Base-by-base conservation (phyloP, 164 flowering plant genomes). In the Cinnamomum chago region DNA sequence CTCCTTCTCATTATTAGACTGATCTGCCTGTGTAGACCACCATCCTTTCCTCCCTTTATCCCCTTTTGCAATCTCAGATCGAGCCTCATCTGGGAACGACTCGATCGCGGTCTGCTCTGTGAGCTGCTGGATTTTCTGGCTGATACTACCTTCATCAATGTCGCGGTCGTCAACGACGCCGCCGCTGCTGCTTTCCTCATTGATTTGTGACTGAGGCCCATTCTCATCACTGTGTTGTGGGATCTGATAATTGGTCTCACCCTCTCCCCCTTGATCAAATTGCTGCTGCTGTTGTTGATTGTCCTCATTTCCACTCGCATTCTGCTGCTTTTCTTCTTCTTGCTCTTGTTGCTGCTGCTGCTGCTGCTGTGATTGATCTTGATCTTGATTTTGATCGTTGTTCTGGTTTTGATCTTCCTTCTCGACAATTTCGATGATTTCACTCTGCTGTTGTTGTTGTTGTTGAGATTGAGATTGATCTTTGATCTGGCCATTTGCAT, bases 1-100 rank as follows among this genome's bases (percentile, higher is more conserved):
- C 76, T 88, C 92, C 71, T 92, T 95, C 80, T 95, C 86, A 67
- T 85, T 86, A 78, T 83, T 80, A 3, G 97, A 93, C 74, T 92
- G 87, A 18, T 76, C 85, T 17, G 87, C 92, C 79, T 95, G 97
- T 28, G 95, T 92, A n/a, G 85, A 69, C 97, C 97, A 93, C 1
- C 90, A 52, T 76, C 79, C 83, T 70, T 86, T 86, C 14, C 91
- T 87, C 76, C 85, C 90, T 22, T 81, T 84, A 3, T 95, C 88
- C 75, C 90, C 95, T 70, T 85, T 87, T 5, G 86, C 91, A 1
- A 88, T 92, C 67, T 84, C 94, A 5, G 90, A 70, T 52, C 72
- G 84, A 6, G 72, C 83, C 22, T 80, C 90, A 7, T 52, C 77
- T 3, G 81, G 76, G 55, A 83, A 77, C 14, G 83, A 72, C 24